phyloP scores from a whole-genome alignment of 2,329 filamentous ascomycete species.

The Botryotinia convoluta region DNA sequence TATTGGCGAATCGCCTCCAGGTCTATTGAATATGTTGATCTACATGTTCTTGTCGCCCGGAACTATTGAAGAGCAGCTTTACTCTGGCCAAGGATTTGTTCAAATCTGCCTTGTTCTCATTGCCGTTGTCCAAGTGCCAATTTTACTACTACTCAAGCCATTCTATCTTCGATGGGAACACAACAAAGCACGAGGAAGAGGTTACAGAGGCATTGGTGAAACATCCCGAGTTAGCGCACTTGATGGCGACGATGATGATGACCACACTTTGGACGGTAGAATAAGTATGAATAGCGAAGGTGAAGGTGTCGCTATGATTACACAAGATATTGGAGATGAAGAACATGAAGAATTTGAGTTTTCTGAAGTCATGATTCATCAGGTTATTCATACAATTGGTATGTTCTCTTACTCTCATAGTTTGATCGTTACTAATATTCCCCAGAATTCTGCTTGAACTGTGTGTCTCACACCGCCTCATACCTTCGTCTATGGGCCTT shows the following conservation, averaged over 20 bases:
- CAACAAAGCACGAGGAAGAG: conserved; percentile 80
- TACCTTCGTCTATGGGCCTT: conserved; percentile 98
- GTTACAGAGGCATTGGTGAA: conserved; percentile 92
- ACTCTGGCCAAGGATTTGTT: conserved; percentile 70
- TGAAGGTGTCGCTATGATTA: conserved; percentile 84
- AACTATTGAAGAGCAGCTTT: conserved; percentile 69
- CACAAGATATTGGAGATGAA: conserved; percentile 79
- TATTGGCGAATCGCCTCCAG: conserved; percentile 68
- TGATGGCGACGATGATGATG: conserved; percentile 84
- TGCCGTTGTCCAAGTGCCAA: conserved; percentile 81
- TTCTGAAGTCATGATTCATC: conserved; percentile 95
- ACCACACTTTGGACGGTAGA: conserved; percentile 59
- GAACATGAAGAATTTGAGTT: conserved; percentile 98
- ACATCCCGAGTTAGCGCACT: conserved; percentile 82
- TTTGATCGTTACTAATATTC: conserved; percentile 36
- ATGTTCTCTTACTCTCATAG: conserved; percentile 43
- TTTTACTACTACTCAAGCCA: conserved; percentile 91
- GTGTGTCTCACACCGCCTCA: conserved; percentile 96
- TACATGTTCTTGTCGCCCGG: conserved; percentile 98
- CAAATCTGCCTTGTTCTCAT: conserved; percentile 78
- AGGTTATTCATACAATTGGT: conserved; percentile 98
- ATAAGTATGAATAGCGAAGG: conserved; percentile 72
- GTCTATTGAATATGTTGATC: conserved; percentile 96
- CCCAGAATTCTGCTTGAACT: conserved; percentile 95
- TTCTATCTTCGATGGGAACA: conserved; percentile 93